phyloP scores from a whole-genome alignment of 768 basidiomycete species.

The Mrakia gelida region DNA sequence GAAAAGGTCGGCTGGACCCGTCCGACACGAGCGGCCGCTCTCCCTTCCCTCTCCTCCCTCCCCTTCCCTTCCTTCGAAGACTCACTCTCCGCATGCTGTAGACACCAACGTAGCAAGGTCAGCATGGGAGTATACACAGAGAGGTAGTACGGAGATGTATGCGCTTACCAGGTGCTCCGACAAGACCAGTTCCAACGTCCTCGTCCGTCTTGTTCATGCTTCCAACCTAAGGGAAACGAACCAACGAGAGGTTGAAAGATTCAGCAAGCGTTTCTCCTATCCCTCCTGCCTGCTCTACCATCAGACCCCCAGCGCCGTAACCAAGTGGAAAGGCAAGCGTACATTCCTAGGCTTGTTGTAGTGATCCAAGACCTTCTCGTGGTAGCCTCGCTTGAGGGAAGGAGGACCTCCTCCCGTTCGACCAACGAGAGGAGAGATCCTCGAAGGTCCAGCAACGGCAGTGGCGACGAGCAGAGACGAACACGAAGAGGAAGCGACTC shows the following conservation, averaged over 20 bases:
- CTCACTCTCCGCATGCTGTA: constrained; percentile 72
- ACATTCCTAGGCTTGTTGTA: constrained; percentile 98
- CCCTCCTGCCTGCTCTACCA: background rate
- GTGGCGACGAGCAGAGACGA: background rate
- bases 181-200: constrained; percentile 94
- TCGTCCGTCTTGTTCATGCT: constrained; percentile 85
- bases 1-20: background rate
- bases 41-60: no score
- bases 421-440: background rate
- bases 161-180: constrained; percentile 87
- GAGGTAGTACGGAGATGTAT: constrained; percentile 1
- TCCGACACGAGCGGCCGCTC: constrained; percentile 37
- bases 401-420: background rate
- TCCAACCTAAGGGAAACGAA: constrained; percentile 67
- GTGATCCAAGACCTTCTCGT: constrained; percentile 87
- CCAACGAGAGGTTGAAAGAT: constrained; percentile 40
- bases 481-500: background rate
- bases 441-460: constrained; percentile 4
- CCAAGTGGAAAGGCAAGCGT: constrained; percentile 41
- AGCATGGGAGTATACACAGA: background rate
- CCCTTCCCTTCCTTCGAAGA: background rate
- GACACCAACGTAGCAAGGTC: constrained; percentile 19
- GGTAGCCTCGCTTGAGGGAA: constrained; percentile 61
- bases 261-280: background rate
- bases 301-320: background rate